Conservation (phyloP, 495 filamentous ascomycete species). For the Podospora tetraspora region DNA sequence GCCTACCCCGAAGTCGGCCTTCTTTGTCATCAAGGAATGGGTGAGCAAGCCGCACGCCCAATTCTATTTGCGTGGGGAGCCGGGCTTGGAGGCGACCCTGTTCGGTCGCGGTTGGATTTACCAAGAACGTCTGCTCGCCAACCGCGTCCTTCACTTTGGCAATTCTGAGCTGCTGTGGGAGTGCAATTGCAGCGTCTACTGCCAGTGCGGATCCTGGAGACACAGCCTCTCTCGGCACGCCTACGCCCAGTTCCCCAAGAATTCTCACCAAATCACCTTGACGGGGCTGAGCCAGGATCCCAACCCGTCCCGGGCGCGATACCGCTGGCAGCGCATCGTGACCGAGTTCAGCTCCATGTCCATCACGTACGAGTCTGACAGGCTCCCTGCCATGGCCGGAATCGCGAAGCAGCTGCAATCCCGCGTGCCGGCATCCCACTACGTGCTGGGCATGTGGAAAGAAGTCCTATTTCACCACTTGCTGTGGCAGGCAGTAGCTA, state of each 20-base stretch:
- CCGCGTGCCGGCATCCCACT: background rate
- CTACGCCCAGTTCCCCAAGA: constrained; percentile 4
- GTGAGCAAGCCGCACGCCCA: background rate
- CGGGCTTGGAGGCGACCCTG: background rate
- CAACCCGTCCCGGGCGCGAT: background rate
- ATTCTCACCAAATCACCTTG: background rate
- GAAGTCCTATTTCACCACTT: constrained; percentile 15
- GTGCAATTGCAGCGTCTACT: constrained; percentile 1
- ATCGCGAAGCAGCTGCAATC: constrained; percentile 16
- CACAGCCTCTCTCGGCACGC: constrained; percentile 1
- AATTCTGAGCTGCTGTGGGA: constrained; percentile 16
- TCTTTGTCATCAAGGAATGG: background rate
- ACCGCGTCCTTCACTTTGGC: constrained; percentile 18
- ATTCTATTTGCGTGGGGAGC: background rate
- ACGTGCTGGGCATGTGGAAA: constrained; percentile 24
- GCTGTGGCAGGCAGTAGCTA: background rate
- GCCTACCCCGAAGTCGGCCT: background rate
- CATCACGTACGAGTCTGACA: constrained; percentile 20
- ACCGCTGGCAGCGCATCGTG: constrained; percentile 23
- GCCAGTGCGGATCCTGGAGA: constrained; percentile 15
- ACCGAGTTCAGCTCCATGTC: constrained; percentile 22
- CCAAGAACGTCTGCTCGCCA: constrained; percentile 13
- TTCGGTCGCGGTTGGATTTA: constrained; percentile 16
- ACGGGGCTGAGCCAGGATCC: background rate
- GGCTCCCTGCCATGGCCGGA: constrained; percentile 22